Base-by-base conservation (phyloP, 495 filamentous ascomycete genomes). In the Talaromyces nanjingensis region DNA sequence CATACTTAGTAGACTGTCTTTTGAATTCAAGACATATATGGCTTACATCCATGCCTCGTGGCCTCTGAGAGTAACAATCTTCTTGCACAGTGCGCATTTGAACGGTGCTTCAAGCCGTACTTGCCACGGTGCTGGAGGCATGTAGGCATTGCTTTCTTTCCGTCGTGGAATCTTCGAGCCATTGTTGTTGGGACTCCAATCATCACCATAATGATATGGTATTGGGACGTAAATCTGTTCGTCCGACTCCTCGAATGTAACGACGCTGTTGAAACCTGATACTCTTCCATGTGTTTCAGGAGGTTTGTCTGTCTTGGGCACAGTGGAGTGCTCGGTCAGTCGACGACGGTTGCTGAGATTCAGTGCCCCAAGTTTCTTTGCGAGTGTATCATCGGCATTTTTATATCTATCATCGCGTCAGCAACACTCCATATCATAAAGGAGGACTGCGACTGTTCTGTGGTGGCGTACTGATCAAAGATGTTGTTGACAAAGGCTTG, bases 31-130 rank as follows among this genome's bases (percentile, higher is more conserved):
- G 31, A 37, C 12, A 33, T 33, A 37, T n/a, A 37, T 3, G 8
- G 29, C 56, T 37, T 25, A 59, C 56, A 59, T 59, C 56, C 56
- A 59, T 59, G 56, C 56, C n/a, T 59, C 56, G 8, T 59, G 16
- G 27, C 56, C 31, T 22, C 56, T n/a, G 6, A 59, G 56, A 18
- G 56, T 59, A 25, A 59, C 56, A 59, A 59, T 59, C 31, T 59
- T 59, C 31, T 37, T 59, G 31, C 56, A 59, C 12, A 59, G 31
- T 11, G 31, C 27, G 4, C 56, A 59, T 37, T 59, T 59, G 18
- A 59, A 59, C 14, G 56, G 56, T 12, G 56, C 56, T 22, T 59
- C 56, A 37, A 59, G 56, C 6, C 29, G 27, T 4, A 59, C 56
- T 22, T 59, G 56, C 56, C 56, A 59, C 7, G 56, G 56, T 4